These are phyloP conservation scores for Trapa incisa DNA, from an alignment of 345 rosid species.

Conservation along the genomic window DNA sequence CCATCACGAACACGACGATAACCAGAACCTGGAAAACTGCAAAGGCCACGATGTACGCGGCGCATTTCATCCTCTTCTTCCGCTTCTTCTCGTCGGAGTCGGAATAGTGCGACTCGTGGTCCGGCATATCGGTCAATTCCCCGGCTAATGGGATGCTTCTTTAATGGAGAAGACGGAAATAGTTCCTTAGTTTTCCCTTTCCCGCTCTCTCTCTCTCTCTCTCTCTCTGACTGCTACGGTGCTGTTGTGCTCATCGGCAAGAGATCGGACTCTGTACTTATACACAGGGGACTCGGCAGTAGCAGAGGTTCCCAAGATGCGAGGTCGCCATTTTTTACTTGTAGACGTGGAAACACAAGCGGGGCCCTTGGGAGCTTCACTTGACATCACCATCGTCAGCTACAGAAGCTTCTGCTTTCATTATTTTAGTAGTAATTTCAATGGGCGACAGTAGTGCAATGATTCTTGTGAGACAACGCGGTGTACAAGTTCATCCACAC, in stretches of 20 bases:
- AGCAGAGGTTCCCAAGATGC: too few relatives aligned
- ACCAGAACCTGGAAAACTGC: slow-evolving; percentile 11
- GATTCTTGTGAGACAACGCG: background rate
- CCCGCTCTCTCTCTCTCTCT: too few relatives aligned
- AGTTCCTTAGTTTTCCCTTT: too few relatives aligned
- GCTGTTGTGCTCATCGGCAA: too few relatives aligned
- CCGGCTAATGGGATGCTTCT: too few relatives aligned
- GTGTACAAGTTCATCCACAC: too few relatives aligned
- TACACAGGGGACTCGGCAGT: too few relatives aligned
- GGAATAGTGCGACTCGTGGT: background rate
- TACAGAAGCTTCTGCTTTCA: background rate
- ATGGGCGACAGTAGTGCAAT: background rate
- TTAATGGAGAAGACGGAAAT: background rate
- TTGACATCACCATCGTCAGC: background rate
- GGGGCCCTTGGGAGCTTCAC: background rate
- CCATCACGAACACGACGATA: slow-evolving; percentile 12
- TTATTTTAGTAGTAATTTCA: background rate
- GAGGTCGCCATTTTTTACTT: too few relatives aligned
- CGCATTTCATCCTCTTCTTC: slow-evolving; percentile 1
- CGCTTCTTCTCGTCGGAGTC: slow-evolving; percentile 4
- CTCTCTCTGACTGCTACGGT: too few relatives aligned
- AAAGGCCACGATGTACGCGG: slow-evolving; percentile 2
- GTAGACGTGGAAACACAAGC: too few relatives aligned
- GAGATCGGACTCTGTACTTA: too few relatives aligned
- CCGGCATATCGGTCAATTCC: background rate